A percentile compares a stretch with the other conserved stretches of the same genome.
These are phyloP conservation scores for Lasiodiplodia hormozganensis DNA, from an alignment of 2,329 filamentous ascomycete species.

Conservation along the genomic window DNA sequence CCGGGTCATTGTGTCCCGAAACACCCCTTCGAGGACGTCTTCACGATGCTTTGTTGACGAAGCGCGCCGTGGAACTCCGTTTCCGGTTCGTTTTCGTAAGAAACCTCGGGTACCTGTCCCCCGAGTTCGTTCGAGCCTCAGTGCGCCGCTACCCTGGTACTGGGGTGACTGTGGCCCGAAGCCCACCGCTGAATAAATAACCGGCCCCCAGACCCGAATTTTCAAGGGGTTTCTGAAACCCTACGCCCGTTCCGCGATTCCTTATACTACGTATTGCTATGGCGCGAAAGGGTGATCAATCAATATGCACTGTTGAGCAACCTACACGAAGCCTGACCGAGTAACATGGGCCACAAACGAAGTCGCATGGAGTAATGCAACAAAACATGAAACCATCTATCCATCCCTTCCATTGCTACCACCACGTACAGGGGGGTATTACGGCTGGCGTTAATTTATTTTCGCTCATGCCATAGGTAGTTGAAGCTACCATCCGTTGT, in stretches of 20 bases:
- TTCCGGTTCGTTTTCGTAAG: not conserved
- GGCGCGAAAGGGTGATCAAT: too few relatives aligned
- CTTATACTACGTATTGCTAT: too few relatives aligned
- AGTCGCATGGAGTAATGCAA: too few relatives aligned
- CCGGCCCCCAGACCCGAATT: not conserved
- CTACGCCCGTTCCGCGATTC: not conserved
- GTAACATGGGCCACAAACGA: too few relatives aligned
- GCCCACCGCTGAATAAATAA: not conserved
- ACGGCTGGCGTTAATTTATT: too few relatives aligned
- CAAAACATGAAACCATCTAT: too few relatives aligned
- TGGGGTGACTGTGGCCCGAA: not conserved
- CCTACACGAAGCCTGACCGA: too few relatives aligned
- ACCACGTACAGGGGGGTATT: too few relatives aligned
- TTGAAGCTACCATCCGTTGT: too few relatives aligned
- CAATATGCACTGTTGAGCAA: too few relatives aligned
- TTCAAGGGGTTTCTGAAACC: not conserved
- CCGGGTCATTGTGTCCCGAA: slow-evolving; percentile 10
- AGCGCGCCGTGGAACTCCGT: not conserved
- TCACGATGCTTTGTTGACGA: not conserved
- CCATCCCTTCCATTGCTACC: too few relatives aligned
- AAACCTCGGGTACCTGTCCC: not conserved
- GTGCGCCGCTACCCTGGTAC: not conserved
- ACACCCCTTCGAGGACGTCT: not conserved
- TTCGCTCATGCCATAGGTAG: too few relatives aligned
- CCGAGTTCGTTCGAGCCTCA: not conserved